phyloP scores from a whole-genome alignment of 2,329 filamentous ascomycete species.

The Botryotinia convoluta region DNA sequence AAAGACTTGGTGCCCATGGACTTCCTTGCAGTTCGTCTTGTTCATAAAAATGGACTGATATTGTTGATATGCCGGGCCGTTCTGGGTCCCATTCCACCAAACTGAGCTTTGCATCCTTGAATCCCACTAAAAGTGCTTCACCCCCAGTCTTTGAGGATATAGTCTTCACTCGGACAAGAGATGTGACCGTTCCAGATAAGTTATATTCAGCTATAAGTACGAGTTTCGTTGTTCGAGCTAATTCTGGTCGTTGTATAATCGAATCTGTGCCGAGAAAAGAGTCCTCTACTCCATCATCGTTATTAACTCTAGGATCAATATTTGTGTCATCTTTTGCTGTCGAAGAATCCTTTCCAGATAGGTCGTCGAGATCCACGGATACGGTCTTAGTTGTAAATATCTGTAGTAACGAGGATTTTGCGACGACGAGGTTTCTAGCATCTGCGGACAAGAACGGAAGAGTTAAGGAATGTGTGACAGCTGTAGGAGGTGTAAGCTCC shows the following conservation, averaged over 20 bases:
- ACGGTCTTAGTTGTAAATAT: constrained; percentile 75
- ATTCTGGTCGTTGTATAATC: constrained; percentile 59
- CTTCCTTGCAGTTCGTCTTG: constrained; percentile 81
- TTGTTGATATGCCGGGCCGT: constrained; percentile 73
- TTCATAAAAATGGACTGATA: constrained; percentile 98
- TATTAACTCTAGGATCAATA: constrained; percentile 50
- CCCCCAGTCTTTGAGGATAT: constrained; percentile 73
- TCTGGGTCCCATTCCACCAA: constrained; percentile 91
- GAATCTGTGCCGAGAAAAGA: constrained; percentile 65
- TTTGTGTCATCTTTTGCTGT: constrained; percentile 45
- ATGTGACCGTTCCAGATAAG: constrained; percentile 80
- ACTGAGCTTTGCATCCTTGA: constrained; percentile 89
- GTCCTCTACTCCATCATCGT: constrained; percentile 63
- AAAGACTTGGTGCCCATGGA: constrained; percentile 76
- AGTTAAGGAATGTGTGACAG: constrained; percentile 82
- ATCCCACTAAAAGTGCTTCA: constrained; percentile 78
- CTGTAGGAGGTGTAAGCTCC: constrained; percentile 89
- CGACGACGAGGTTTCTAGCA: constrained; percentile 82
- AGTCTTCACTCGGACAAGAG: constrained; percentile 74
- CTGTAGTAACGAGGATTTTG: constrained; percentile 89
- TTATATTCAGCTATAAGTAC: constrained; percentile 81
- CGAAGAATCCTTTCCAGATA: constrained; percentile 28
- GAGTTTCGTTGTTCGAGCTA: constrained; percentile 69
- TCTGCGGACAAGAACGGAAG: constrained; percentile 74
- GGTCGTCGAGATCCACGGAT: constrained; percentile 54